Evolutionary conservation across 768 basidiomycete genomes (phyloP).

Genomic region (Saitozyma sp.): DNA sequence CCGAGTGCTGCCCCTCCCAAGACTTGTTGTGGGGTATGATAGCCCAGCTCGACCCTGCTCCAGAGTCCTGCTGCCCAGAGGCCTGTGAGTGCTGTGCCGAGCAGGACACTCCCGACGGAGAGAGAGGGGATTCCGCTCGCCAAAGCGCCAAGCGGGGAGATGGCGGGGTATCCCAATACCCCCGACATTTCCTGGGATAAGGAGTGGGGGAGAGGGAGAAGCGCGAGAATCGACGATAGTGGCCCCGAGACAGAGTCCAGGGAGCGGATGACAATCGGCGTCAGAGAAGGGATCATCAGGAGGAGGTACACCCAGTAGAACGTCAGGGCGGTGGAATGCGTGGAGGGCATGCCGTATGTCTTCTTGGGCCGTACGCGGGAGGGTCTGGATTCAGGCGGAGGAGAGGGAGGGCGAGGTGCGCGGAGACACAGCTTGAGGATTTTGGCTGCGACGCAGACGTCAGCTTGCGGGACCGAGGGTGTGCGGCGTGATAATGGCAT

Average conservation of each 20-base stretch:
- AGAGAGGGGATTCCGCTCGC: background rate
- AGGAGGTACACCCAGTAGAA: slow-evolving; percentile 54
- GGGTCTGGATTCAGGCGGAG: slow-evolving; percentile 18
- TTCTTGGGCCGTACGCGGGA: slow-evolving; percentile 43
- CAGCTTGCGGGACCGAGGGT: background rate
- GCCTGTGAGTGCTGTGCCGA: slow-evolving; percentile 8
- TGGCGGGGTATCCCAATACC: background rate
- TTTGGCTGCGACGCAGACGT: slow-evolving; percentile 47
- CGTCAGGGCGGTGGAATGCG: slow-evolving; percentile 55
- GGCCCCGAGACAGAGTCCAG: background rate
- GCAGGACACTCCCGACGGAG: background rate
- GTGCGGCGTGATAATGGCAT: background rate
- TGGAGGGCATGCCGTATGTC: slow-evolving; percentile 58
- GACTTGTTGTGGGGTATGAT: slow-evolving; percentile 47
- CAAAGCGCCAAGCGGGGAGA: slow-evolving; percentile 7
- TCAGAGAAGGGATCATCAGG: slow-evolving; percentile 20
- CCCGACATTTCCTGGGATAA: background rate
- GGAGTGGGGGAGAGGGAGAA: slow-evolving; percentile 1
- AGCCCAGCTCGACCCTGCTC: slow-evolving; percentile 44
- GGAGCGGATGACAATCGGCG: background rate
- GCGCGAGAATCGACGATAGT: slow-evolving; percentile 10
- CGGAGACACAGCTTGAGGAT: slow-evolving; percentile 52
- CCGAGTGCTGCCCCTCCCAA: slow-evolving; percentile 36
- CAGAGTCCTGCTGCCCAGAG: slow-evolving; percentile 41
- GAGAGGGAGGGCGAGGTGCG: slow-evolving; percentile 49